Evolutionary conservation across 768 basidiomycete species (phyloP), one percentile per base, ranked within the genome.

Genomic region (Trametes cubensis): DNA sequence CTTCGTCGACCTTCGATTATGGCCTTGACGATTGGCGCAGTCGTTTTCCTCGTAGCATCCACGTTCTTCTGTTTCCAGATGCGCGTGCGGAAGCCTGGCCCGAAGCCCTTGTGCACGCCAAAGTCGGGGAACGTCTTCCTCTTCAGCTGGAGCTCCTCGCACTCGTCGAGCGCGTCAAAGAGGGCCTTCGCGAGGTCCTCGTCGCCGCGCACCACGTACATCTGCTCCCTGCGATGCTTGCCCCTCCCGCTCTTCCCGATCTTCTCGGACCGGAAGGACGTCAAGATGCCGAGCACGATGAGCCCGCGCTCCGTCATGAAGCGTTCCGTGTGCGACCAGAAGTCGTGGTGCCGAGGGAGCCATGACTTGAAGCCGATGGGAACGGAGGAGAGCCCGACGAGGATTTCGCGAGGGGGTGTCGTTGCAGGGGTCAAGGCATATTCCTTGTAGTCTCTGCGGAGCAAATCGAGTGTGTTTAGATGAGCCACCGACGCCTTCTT

Each of bases 381-480:
- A 18, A 98, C 89, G 3, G 93, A 90, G 1, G 92, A 84, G 14
- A 99, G 76, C 6, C 96, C 95, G 1, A 86, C 86, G 59, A 81
- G 83, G 42, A 92, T 77, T 8, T 76, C 70, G 28, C 69, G 61
- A 18, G 70, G 72, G 0, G 73, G 61, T 4, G 75, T 71, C 76
- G 80, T 81, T 1, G 78, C 70, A 2, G 87, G 81, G 0, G 77
- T 73, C 60, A 85, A 74, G 1, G 74, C 71, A 70, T 94, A 96
- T 66, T 96, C 87, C 73, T 99, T 98, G 80, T 95, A 99, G 75
- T 99, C 97, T n/a, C 97, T 79, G 14, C 94, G 81, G 5, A 99
- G 81, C 20, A 98, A 83, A 69, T 98, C 94, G 58, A 83, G 80
- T 0, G 85, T 84, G 8, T 76, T 77, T 18, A 98, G 80, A 63